Base-by-base conservation (phyloP, 2,329 filamentous ascomycete genomes). In the Didymosphaeria variabile region DNA sequence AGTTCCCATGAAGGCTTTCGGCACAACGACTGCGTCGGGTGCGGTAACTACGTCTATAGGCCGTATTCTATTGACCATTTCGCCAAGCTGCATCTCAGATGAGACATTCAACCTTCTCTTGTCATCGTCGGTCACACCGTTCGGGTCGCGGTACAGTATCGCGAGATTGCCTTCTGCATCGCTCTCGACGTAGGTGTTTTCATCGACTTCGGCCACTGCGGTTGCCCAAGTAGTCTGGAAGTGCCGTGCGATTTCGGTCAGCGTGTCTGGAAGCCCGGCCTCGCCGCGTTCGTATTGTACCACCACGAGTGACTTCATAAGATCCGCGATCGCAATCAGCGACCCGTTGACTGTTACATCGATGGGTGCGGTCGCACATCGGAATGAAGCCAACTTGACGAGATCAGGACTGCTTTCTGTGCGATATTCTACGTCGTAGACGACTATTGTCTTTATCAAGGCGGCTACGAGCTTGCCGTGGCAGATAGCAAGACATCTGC, bases 301-400 rank as follows among this genome's bases (percentile, higher is more conserved):
- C 6, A 98, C 81, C 1, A 91, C 89, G 26, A 97, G 83, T 1
- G 92, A 97, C 80, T 98, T 97, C 91, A 97, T 97, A 49, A 99
- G 81, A 73, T 99, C 95, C 0, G 90, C 91, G 10, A 98, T 89
- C 0, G 91, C 92, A 64, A 99, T 94, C 26, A 87, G 84, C 67
- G 90, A 89, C 0, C 86, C 91, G 1, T 88, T 87, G 15, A 97
- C 86, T 10, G 90, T 88, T 7, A 98, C 77, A 67, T 94, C 92
- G 17, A 97, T 87, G 0, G 95, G 94, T 34, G 92, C 91, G 0
- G 93, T 96, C 2, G 93, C 88, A 1, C 92, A 91, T 13, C 93
- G 88, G 77, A 93, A 97, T 2, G 88, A 87, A 1, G 92, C 91
- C 17, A 91, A 75, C 74, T 91, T 94, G 53, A 85, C 83, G 10